These are phyloP conservation scores for Fraxinus pennsylvanica DNA, from an alignment of 257 asterid species.

Conservation along the genomic window DNA sequence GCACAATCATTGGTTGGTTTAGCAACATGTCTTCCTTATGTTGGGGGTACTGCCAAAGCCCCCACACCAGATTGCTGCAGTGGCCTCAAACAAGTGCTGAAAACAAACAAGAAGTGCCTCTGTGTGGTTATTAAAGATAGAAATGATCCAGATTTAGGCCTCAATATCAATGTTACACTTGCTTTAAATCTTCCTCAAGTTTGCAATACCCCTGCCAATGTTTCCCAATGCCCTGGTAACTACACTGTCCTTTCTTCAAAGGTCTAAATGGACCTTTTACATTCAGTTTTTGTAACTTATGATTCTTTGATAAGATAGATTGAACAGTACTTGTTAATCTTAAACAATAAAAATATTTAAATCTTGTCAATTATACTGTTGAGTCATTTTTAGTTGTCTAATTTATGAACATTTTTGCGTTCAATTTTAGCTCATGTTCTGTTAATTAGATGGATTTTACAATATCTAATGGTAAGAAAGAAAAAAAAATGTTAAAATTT, in stretches of 20 bases:
- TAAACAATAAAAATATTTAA: no score
- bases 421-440: no score
- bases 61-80: constrained; percentile 85
- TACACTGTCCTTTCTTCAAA: not conserved
- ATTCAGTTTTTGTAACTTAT: no score
- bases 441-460: no score
- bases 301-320: no score
- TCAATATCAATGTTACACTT: constrained; percentile 61
- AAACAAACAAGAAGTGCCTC: constrained; percentile 56
- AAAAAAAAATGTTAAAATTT: no score
- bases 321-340: no score
- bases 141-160: constrained; percentile 70
- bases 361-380: no score
- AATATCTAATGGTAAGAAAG: no score
- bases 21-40: constrained; percentile 75
- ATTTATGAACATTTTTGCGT: no score
- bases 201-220: constrained; percentile 67
- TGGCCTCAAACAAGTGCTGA: constrained; percentile 56
- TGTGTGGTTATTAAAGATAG: constrained; percentile 64
- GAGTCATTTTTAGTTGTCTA: no score
- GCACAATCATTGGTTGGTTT: constrained; percentile 51
- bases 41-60: constrained; percentile 57
- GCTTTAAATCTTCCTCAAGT: constrained; percentile 61
- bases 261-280: not conserved
- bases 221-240: constrained; percentile 78